Base-by-base conservation (phyloP, 805 yeast species). In the Saccharomycopsis amapae region DNA sequence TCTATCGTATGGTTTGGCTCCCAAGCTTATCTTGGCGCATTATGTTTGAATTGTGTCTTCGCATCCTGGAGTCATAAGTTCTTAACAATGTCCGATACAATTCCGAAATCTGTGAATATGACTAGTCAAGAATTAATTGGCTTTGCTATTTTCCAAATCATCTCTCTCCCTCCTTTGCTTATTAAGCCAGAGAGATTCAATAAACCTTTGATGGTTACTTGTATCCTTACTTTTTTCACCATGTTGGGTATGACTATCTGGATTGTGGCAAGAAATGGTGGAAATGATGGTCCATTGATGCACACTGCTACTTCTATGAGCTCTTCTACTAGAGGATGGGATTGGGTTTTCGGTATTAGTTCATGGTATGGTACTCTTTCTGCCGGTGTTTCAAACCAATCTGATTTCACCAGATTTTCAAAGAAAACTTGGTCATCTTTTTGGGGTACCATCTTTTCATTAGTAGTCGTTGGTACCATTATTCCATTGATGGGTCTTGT, bases 401-500 rank as follows among this genome's bases (percentile, higher is more conserved):
- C 63, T 9, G 64, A 61, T 49, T 61, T 56, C 42, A 42, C 52
- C 7, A 68, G 75, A 41, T 65, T 62, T 33, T 55, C 69, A 12
- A 58, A 57, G 46, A 58, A 55, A 42, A 50, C 57, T 5, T 58
- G 58, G 49, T 57, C 58, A 38, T 56, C 61, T 28, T 54, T 65
- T 40, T 58, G 55, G 37, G 68, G 68, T n/a, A 68, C 4, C 64
- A 64, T 45, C 67, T 64, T 17, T 65, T 67, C 50, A 57, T 65
- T 12, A 59, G 62, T 56, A 65, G 45, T 52, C 63, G 61, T 67
- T 3, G 71, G 69, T 22, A 57, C 66, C 5, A 56, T 67, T 36
- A 60, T 68, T 12, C 71, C 72, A n/a, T 49, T 65, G 15, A 64
- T 65, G 39, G 71, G 72, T 13, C 51, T 68, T 53, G 53, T 67